These are phyloP conservation scores for Fusarium temperatum DNA, from an alignment of 2,329 filamentous ascomycete genomes.

Conservation along the genomic window DNA sequence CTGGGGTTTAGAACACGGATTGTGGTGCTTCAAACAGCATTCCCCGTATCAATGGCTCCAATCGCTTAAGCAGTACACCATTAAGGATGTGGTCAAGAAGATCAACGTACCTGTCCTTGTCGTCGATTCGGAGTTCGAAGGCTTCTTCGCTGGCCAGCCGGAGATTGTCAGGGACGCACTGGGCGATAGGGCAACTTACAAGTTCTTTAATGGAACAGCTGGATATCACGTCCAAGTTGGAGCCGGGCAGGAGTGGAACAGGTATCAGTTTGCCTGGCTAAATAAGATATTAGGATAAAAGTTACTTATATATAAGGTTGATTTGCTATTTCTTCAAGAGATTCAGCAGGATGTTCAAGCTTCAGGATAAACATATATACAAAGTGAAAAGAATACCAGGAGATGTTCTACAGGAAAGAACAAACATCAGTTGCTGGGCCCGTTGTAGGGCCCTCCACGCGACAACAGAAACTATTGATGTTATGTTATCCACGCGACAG, in stretches of 20 bases:
- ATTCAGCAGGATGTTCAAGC: too few species aligned
- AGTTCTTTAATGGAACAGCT: background rate
- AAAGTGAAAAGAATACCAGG: too few species aligned
- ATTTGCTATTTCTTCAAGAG: too few species aligned
- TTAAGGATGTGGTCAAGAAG: background rate
- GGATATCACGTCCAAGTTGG: background rate
- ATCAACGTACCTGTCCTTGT: background rate
- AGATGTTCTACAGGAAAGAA: too few species aligned
- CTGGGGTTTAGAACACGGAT: background rate
- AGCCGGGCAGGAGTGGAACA: background rate
- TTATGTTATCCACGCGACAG: too few species aligned
- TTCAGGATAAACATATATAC: too few species aligned
- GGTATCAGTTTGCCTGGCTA: background rate
- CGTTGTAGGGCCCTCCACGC: fast-evolving
- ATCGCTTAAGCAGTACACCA: background rate
- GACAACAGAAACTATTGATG: too few species aligned
- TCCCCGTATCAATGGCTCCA: background rate
- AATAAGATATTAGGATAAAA: background rate
- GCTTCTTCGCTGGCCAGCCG: background rate
- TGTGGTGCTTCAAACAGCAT: background rate
- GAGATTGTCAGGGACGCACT: background rate
- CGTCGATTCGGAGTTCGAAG: background rate
- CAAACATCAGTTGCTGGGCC: too few species aligned
- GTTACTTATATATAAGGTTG: too few species aligned
- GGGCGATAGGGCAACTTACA: background rate